phyloP scores from a whole-genome alignment of 495 filamentous ascomycete species.

The Trichoderma virens region DNA sequence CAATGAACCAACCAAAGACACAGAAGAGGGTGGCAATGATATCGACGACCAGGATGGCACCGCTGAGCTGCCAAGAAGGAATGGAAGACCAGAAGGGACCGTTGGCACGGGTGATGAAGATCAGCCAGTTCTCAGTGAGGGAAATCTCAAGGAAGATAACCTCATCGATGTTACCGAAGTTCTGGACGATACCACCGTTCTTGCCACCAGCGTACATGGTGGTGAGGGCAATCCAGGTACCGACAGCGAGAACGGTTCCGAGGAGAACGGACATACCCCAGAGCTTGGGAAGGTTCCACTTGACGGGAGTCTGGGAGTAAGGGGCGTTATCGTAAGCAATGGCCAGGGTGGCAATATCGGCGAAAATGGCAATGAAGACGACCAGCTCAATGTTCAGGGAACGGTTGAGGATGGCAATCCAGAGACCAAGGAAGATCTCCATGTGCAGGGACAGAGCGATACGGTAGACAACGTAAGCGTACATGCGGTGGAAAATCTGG shows the following conservation, averaged over 20 bases:
- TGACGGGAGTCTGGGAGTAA: conserved; percentile 77
- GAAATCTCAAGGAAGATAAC: conserved; percentile 87
- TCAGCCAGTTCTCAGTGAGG: conserved; percentile 91
- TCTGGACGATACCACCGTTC: conserved; percentile 76
- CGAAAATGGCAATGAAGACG: conserved; percentile 91
- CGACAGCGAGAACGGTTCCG: conserved; percentile 69
- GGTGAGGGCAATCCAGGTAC: conserved; percentile 76
- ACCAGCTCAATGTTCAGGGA: conserved; percentile 78
- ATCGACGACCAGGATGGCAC: conserved; percentile 73
- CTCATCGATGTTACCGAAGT: conserved; percentile 71
- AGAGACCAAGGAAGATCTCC: conserved; percentile 81
- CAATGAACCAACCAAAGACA: conserved; percentile 71
- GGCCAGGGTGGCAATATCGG: conserved; percentile 85
- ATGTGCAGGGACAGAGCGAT: conserved; percentile 88
- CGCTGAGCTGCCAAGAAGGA: conserved; percentile 73
- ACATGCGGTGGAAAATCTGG: conserved; percentile 96
- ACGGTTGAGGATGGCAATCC: conserved; percentile 81
- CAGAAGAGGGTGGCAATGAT: conserved; percentile 75
- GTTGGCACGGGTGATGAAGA: conserved; percentile 89
- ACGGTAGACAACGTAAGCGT: conserved; percentile 93
- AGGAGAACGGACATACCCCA: conserved; percentile 87
- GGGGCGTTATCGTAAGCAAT: conserved; percentile 93
- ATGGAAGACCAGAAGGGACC: conserved; percentile 78
- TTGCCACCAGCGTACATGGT: conserved; percentile 63
- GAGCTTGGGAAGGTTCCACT: conserved; percentile 88